Base-by-base conservation (phyloP, 176 grass and related monocot genomes). In the Carex scoparia region DNA sequence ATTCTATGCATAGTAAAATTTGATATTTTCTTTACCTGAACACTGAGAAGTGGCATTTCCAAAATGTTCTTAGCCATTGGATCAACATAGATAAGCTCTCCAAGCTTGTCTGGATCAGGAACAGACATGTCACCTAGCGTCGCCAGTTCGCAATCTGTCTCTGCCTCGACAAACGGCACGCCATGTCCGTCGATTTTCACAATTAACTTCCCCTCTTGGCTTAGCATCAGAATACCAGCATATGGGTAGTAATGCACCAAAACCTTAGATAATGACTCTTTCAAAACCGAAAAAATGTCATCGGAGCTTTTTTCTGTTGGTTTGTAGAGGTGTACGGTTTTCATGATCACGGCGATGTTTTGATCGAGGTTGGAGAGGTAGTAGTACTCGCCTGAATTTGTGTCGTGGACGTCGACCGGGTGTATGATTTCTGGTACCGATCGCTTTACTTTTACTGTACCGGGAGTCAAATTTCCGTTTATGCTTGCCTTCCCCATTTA, bases 301-400 rank as follows among this genome's bases (percentile, higher is more conserved):
- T 65, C 9, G 27, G 58, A 57, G 1, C 58, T 27, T 46, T 58
- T 88, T 33, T 61, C 53, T n/a, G 27, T 53, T 27, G 81, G 46
- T 33, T 78, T 28, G 91, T 84, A 93, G 65, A 93, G 74, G 84
- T 93, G 88, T 48, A 93, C 84, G n/a, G 86, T 90, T 83, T 93
- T 93, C 84, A 90, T 93, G 60, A 90, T 83, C 4, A 81, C 84
- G 27, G 86, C 81, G 0, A 93, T 67, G 84, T 93, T 93, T 81
- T 90, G 86, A 73, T 93, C 88, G 1, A 88, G 84, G 86, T 90
- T 93, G 30, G 88, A 90, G 69, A 93, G 86, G 80, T 81, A 90
- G 86, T 86, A 93, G 84, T 66, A 85, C 44, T 88, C 88, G 44
- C 55, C 81, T 31, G 23, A 7, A 23, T 67, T 44, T 2, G 38